Percentiles rank a stretch among this genome's conserved stretches.
These are phyloP conservation scores for Pythium aphanidermatum DNA, from an alignment of 352 stramenopile species.

Conservation along the genomic window DNA sequence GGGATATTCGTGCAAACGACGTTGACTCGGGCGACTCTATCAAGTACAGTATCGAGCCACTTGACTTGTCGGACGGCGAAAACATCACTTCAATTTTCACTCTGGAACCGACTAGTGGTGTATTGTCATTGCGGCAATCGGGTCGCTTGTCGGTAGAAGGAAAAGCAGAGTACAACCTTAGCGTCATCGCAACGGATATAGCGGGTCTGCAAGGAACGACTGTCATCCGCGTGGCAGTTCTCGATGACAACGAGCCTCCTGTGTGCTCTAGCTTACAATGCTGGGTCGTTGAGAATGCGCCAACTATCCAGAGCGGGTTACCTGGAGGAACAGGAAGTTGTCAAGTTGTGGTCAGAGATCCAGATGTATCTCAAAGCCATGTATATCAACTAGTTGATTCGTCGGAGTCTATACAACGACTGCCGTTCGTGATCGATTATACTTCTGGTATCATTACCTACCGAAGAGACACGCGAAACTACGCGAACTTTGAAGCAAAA, in stretches of 20 bases:
- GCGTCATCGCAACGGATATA: constrained; percentile 15
- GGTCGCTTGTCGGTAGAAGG: constrained; percentile 4
- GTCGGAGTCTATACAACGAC: background rate
- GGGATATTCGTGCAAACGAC: constrained; percentile 32
- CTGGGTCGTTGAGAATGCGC: constrained; percentile 49
- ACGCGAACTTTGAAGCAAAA: constrained; percentile 39
- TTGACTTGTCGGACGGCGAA: constrained; percentile 1
- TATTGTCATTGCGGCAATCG: constrained; percentile 5
- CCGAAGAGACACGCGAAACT: constrained; percentile 7
- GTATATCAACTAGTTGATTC: constrained; percentile 37
- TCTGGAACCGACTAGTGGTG: constrained; percentile 5
- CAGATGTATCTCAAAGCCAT: constrained; percentile 35
- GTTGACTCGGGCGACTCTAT: constrained; percentile 30
- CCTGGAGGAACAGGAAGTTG: constrained; percentile 33
- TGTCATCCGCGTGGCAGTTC: constrained; percentile 20
- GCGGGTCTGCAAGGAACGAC: constrained; percentile 15
- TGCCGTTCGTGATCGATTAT: constrained; percentile 20
- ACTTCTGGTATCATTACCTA: constrained; percentile 30
- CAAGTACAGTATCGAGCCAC: constrained; percentile 16
- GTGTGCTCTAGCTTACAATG: constrained; percentile 39
- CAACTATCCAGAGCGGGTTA: constrained; percentile 21
- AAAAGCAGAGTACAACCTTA: constrained; percentile 14
- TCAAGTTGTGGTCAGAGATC: constrained; percentile 28
- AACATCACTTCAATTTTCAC: constrained; percentile 15
- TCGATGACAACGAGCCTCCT: constrained; percentile 49